These are phyloP conservation scores for Marasmius tenuissimus DNA, from an alignment of 1,284 basidiomycete genomes.

Conservation along the genomic window DNA sequence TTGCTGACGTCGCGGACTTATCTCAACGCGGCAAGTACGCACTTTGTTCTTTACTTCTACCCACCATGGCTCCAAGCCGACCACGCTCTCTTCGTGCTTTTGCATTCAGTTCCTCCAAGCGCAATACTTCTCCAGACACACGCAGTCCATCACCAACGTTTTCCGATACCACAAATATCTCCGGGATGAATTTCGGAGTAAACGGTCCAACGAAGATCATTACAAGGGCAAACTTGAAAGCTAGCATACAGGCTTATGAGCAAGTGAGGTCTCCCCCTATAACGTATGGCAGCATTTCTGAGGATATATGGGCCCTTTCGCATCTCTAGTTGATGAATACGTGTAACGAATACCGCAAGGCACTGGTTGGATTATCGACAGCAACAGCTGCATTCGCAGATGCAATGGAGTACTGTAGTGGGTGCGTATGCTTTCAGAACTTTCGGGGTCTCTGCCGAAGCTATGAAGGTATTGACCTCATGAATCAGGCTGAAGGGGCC, in stretches of 20 bases:
- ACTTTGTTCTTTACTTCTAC: constrained; percentile 5
- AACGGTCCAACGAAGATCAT: constrained; percentile 80
- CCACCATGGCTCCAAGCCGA: constrained; percentile 52
- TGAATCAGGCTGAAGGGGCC: constrained; percentile 72
- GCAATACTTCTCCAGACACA: constrained; percentile 54
- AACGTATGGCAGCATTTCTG: not conserved
- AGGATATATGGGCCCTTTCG: constrained; percentile 8
- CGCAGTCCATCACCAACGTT: constrained; percentile 71
- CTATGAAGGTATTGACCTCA: not conserved
- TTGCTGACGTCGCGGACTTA: too few relatives aligned
- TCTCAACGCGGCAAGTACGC: too few relatives aligned
- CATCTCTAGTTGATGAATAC: constrained; percentile 67
- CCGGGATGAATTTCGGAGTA: constrained; percentile 69
- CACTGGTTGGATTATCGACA: constrained; percentile 81
- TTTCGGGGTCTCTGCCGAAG: too few relatives aligned
- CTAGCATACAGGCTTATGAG: constrained; percentile 78
- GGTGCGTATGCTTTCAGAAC: constrained; percentile 44
- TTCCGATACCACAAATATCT: constrained; percentile 78
- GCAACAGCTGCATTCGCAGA: constrained; percentile 87
- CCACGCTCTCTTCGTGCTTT: constrained; percentile 61
- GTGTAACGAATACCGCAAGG: constrained; percentile 82
- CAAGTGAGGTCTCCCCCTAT: constrained; percentile 48
- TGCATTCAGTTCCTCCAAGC: constrained; percentile 47
- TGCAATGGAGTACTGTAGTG: constrained; percentile 81
- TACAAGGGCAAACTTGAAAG: constrained; percentile 77